Conservation (phyloP, 495 filamentous ascomycete species). For the Lophiostoma macrostomum region DNA sequence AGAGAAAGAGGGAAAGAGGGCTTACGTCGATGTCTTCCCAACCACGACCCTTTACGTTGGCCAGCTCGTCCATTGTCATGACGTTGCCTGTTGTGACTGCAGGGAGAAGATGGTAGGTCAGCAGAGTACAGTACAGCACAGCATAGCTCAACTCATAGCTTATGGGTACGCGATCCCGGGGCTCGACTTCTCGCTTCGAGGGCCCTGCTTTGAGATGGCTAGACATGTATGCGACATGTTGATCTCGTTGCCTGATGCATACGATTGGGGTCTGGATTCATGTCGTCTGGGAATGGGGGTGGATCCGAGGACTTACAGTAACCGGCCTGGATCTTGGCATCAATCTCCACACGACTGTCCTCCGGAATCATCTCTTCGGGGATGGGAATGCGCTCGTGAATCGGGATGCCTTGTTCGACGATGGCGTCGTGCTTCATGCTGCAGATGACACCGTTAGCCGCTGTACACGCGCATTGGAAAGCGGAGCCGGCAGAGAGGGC, state of each 20-base stretch:
- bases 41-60: constrained; percentile 79
- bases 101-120: neutral
- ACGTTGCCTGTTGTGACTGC: constrained; percentile 78
- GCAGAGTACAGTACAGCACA: constrained; percentile 47
- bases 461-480: neutral
- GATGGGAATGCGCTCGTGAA: constrained; percentile 88
- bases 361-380: constrained; percentile 92
- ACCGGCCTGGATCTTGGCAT: constrained; percentile 96
- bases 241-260: too few species aligned
- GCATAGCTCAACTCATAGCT: too few species aligned
- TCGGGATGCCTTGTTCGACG: constrained; percentile 91
- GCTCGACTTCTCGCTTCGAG: too few species aligned
- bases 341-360: constrained; percentile 95
- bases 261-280: too few species aligned
- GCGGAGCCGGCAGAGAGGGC: too few species aligned
- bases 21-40: constrained; percentile 78
- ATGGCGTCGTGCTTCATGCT: constrained; percentile 99
- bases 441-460: constrained; percentile 23
- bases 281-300: neutral
- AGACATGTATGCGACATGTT: too few species aligned
- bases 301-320: constrained; percentile 53
- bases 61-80: constrained; percentile 81
- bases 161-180: too few species aligned
- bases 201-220: too few species aligned
- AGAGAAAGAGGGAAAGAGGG: constrained; percentile 2